These are phyloP conservation scores for Geosiphon pyriformis DNA, from an alignment of 192 early-diverging fungal species.

Conservation along the genomic window DNA sequence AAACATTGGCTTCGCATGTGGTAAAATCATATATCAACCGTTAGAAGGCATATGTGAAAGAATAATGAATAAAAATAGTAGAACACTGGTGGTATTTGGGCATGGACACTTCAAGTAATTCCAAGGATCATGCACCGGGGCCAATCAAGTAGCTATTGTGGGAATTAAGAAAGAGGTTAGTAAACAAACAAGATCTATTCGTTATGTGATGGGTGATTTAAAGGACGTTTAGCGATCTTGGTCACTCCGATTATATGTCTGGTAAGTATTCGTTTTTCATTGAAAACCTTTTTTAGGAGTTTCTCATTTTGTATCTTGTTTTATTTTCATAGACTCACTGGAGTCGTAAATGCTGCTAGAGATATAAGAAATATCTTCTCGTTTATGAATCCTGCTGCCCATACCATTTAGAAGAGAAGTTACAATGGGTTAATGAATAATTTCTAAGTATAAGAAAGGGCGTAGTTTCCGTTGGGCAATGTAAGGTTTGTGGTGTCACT, in stretches of 20 bases:
- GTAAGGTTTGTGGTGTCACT: no score
- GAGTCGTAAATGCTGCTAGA: neutral
- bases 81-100: neutral
- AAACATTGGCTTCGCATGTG: neutral
- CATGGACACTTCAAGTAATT: neutral
- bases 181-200: neutral
- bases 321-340: neutral
- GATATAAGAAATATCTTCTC: no score
- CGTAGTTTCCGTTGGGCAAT: no score
- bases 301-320: neutral
- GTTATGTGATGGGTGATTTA: neutral
- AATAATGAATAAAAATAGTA: neutral
- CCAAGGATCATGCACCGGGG: neutral
- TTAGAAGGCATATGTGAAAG: neutral
- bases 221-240: neutral
- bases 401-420: neutral
- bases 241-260: neutral
- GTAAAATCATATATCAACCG: neutral
- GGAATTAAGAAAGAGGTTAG: neutral
- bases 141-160: neutral
- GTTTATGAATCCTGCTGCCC: neutral
- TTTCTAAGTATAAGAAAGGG: no score
- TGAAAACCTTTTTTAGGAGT: neutral
- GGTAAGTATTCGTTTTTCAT: neutral
- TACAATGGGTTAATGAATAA: neutral